Conservation (phyloP, 2,329 filamentous ascomycete species). For the Sporothrix pallida region DNA sequence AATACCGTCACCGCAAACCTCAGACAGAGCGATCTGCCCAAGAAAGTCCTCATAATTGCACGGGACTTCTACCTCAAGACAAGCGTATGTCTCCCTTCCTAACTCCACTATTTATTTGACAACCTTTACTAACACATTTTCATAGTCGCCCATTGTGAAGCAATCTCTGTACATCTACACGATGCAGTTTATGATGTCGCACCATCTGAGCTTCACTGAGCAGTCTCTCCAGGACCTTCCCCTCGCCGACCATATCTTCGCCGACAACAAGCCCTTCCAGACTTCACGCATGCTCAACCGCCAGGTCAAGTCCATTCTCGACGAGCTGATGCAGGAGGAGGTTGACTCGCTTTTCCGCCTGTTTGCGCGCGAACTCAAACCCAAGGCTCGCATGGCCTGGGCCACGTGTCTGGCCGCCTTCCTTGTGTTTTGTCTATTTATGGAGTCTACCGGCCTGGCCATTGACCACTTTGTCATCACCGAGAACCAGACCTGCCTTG, state of each 20-base stretch:
- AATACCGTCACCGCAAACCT: constrained; percentile 58
- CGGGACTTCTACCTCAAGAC: constrained; percentile 55
- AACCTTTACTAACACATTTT: background rate
- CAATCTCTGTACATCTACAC: constrained; percentile 60
- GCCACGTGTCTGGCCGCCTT: constrained; percentile 63
- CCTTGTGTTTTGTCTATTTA: constrained; percentile 62
- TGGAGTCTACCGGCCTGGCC: constrained; percentile 62
- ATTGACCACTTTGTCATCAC: constrained; percentile 59
- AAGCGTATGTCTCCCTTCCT: constrained; percentile 45
- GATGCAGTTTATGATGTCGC: constrained; percentile 63
- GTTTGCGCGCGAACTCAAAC: constrained; percentile 61
- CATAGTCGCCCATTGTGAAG: constrained; percentile 57
- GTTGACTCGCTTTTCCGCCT: constrained; percentile 58
- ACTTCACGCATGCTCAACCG: constrained; percentile 62
- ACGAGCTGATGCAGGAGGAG: constrained; percentile 60
- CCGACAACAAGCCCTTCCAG: constrained; percentile 52
- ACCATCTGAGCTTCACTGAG: constrained; percentile 59
- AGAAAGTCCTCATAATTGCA: constrained; percentile 54
- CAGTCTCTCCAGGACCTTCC: constrained; percentile 51
- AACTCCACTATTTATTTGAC: background rate
- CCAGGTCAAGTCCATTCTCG: constrained; percentile 62
- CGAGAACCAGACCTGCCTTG: constrained; percentile 57
- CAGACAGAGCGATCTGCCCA: constrained; percentile 53
- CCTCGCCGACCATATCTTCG: constrained; percentile 51
- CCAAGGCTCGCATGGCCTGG: constrained; percentile 60